Base-by-base conservation (phyloP, 2,329 filamentous ascomycete genomes). In the Daldinia eschscholtzii region DNA sequence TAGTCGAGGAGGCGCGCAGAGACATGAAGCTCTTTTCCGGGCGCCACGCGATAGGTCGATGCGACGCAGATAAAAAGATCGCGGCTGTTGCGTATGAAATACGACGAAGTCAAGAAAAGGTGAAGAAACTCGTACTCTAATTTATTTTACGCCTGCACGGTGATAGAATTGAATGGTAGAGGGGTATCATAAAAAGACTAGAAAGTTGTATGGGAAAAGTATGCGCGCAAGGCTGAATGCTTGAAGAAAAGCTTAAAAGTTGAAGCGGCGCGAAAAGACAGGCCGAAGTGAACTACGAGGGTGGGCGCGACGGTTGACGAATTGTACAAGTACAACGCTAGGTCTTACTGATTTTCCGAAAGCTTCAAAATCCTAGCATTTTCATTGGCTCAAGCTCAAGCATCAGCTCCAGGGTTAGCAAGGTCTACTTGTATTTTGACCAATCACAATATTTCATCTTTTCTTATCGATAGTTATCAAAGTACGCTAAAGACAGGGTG, bases 271-370 rank as follows among this genome's bases (percentile, higher is more conserved):
- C 73, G 70, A 68, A 65, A 50, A 62, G 56, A 52, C 28, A 68
- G 64, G 23, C 58, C 23, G 15, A 30, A 63, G 59, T 37, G 50
- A 53, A 59, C 28, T 33, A 63, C 42, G 62, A 57, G 68, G 65
- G 71, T 64, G 75, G 75, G 75, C 68, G 62, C 67, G 70, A 72
- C 65, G 28, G 39, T 66, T 68, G 72, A 70, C 75, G 64, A 57
- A 67, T 67, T 69, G 73, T 75, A 76, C 65, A 75, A 61, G 48
- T 75, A 76, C 75, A 76, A 76, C 65, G 76, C 76, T 77, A 77
- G 76, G 74, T 64, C 3, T 57, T 41, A 75, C 48, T 63, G 70
- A 73, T 76, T 71, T 70, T 64, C 75, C 74, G 75, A 37, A n/a
- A 13, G n/a, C 18, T 10, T 2, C 1, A 15, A 10, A 10, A 15